phyloP scores from a whole-genome alignment of 2,329 filamentous ascomycete genomes.

The Pseudogymnoascus sp. region DNA sequence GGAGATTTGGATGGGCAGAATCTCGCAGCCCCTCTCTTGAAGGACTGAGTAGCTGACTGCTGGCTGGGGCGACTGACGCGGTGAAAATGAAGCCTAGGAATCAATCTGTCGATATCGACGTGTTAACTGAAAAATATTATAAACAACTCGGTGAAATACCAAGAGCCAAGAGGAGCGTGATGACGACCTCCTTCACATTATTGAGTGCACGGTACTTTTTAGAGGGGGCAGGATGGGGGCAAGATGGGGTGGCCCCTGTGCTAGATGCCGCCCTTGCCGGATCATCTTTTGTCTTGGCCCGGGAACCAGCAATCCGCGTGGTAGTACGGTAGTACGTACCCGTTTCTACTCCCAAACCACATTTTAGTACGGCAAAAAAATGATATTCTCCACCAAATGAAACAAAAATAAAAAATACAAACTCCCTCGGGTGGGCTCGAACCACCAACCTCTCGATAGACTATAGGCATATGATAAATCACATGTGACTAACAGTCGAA shows the following conservation, averaged over 20 bases:
- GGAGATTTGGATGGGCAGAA: background rate
- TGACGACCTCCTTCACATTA: background rate
- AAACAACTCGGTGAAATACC: background rate
- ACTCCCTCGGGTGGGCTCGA: slow-evolving; percentile 8
- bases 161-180: background rate
- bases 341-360: background rate
- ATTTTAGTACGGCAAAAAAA: background rate
- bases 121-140: background rate
- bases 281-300: background rate
- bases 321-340: no score
- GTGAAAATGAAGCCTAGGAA: background rate
- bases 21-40: background rate
- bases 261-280: slow-evolving; percentile 5
- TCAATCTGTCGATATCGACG: background rate
- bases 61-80: no score
- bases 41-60: no score
- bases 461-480: no score
- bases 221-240: background rate
- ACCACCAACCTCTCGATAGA: slow-evolving; percentile 7
- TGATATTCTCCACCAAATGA: background rate
- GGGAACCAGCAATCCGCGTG: background rate
- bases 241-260: background rate
- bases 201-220: background rate
- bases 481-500: background rate
- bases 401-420: background rate